A percentile compares a stretch with the other conserved stretches of the same genome.
These are phyloP conservation scores for Serendipita sp. DNA, from an alignment of 1,284 basidiomycete species.

Conservation along the genomic window DNA sequence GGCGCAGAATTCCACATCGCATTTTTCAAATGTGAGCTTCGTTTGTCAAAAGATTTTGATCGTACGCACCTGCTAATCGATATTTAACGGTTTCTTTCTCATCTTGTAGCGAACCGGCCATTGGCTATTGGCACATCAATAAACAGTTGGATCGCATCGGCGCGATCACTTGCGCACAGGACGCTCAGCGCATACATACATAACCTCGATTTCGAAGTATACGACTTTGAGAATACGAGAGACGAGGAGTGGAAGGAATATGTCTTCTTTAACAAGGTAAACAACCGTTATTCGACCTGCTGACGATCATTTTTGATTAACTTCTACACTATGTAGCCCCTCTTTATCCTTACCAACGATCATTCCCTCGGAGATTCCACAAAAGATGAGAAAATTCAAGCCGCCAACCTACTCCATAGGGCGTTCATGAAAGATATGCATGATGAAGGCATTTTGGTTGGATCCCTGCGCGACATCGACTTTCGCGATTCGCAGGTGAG, in stretches of 20 bases:
- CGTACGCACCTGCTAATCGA: background rate
- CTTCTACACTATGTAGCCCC: slow-evolving; percentile 31
- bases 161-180: slow-evolving; percentile 36
- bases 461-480: slow-evolving; percentile 35
- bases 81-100: background rate
- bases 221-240: slow-evolving; percentile 29
- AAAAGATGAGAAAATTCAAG: slow-evolving; percentile 14
- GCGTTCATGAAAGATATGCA: slow-evolving; percentile 35
- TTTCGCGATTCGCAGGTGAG: slow-evolving; percentile 51
- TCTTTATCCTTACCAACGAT: slow-evolving; percentile 49
- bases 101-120: background rate
- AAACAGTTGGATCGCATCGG: slow-evolving; percentile 20
- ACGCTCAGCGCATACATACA: slow-evolving; percentile 37
- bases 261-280: slow-evolving; percentile 27
- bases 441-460: slow-evolving; percentile 34
- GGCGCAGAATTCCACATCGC: slow-evolving; percentile 46
- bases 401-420: slow-evolving; percentile 33
- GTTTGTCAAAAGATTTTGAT: background rate
- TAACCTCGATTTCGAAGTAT: slow-evolving; percentile 27
- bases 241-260: slow-evolving; percentile 39
- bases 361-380: slow-evolving; percentile 21
- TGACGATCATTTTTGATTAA: background rate
- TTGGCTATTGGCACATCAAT: slow-evolving; percentile 1
- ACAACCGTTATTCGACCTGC: background rate
- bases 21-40: slow-evolving; percentile 39